Conservation (phyloP, 495 filamentous ascomycete genomes). For the Hyaloscypha variabilis region DNA sequence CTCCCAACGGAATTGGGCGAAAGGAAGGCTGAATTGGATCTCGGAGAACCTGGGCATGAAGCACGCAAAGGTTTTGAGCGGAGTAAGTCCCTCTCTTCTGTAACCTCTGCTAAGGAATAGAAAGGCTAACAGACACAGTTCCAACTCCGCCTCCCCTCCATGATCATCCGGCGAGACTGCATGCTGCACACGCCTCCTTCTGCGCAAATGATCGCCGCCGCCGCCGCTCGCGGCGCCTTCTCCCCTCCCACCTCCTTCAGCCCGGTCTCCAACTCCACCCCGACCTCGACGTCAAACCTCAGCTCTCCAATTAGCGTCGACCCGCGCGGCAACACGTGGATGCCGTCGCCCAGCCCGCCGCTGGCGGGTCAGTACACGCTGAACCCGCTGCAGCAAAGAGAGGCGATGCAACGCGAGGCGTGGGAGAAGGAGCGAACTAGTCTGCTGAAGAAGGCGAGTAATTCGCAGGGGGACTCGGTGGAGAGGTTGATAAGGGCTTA, state of each 20-base stretch:
- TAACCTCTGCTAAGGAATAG: background rate
- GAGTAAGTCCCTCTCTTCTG: constrained; percentile 35
- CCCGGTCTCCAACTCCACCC: background rate
- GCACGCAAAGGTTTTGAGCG: constrained; percentile 48
- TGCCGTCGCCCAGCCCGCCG: constrained; percentile 26
- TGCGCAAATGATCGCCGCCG: constrained; percentile 7
- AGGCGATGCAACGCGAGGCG: constrained; percentile 41
- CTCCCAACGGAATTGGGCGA: constrained; percentile 48
- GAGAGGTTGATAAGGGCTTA: constrained; percentile 25
- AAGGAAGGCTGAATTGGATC: constrained; percentile 48
- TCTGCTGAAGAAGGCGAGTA: constrained; percentile 40
- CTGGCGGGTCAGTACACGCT: constrained; percentile 26
- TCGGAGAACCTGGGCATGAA: constrained; percentile 47
- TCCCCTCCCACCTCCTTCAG: background rate
- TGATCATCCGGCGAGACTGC: constrained; percentile 52
- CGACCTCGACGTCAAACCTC: background rate
- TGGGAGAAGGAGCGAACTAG: constrained; percentile 39
- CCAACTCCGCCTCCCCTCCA: constrained; percentile 51
- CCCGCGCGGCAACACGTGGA: background rate
- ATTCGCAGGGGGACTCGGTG: constrained; percentile 21
- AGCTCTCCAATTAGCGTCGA: background rate
- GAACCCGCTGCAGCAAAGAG: constrained; percentile 42
- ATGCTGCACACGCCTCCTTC: constrained; percentile 20
- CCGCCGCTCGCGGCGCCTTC: constrained; percentile 1
- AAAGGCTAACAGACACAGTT: constrained; percentile 33